phyloP scores from a whole-genome alignment of 2,329 filamentous ascomycete species.

The Thielaviopsis cerberus region DNA sequence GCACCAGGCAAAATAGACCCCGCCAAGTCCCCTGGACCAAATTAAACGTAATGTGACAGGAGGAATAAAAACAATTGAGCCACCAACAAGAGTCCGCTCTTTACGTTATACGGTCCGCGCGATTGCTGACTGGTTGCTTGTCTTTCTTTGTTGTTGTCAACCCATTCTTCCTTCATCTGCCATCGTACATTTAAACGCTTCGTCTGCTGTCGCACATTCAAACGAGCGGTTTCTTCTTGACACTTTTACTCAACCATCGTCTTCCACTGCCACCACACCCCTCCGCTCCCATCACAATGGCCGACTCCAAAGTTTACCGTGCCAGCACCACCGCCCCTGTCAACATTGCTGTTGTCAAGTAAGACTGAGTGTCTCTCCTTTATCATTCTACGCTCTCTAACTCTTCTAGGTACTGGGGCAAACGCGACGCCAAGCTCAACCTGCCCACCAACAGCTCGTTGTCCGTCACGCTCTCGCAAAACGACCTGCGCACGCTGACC shows the following conservation, averaged over 20 bases:
- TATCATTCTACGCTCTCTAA: not conserved
- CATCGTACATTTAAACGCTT: no score
- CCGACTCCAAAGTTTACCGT: constrained; percentile 50
- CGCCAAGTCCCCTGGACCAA: not conserved
- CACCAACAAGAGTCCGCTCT: no score
- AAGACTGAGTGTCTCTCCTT: constrained; percentile 13
- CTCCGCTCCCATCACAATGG: constrained; percentile 20
- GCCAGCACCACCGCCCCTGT: constrained; percentile 93
- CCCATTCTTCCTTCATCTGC: no score
- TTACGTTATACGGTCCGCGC: no score
- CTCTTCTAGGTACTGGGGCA: constrained; percentile 61
- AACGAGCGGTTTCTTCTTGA: no score
- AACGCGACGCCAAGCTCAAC: constrained; percentile 83
- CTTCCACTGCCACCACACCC: no score
- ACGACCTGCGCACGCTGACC: constrained; percentile 84
- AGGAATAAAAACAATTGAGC: not conserved
- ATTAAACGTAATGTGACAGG: not conserved
- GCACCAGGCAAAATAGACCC: not conserved
- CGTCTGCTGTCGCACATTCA: no score
- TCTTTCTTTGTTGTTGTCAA: no score
- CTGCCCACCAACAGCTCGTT: constrained; percentile 95
- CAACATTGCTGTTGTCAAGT: constrained; percentile 98
- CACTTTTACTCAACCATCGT: no score
- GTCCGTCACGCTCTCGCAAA: constrained; percentile 86
- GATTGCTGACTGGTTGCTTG: no score